Conservation (phyloP, 345 rosid genomes). For the Dipteronia dyeriana region DNA sequence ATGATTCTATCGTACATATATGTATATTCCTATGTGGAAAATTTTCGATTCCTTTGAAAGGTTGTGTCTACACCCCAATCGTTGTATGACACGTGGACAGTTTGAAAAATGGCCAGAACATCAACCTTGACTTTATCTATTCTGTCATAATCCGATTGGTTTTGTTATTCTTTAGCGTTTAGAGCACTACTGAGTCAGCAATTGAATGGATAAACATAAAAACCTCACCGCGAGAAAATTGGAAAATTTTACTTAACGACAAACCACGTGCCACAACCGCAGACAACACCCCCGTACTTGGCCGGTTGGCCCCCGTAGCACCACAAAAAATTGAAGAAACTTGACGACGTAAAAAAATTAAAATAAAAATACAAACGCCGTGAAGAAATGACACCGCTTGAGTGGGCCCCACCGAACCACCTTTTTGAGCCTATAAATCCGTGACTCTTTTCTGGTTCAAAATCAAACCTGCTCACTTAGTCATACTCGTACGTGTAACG, state of each 20-base stretch:
- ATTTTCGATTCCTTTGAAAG: no score
- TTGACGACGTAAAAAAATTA: neutral
- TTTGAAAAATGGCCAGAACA: no score
- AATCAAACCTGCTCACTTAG: no score
- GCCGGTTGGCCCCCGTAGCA: no score
- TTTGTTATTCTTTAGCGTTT: no score
- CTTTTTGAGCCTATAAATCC: slow-evolving; percentile 34
- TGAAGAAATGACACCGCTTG: slow-evolving; percentile 14
- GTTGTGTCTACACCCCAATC: no score
- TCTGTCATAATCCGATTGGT: no score
- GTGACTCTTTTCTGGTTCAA: slow-evolving; percentile 16
- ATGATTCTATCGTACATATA: no score
- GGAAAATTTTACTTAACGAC: neutral
- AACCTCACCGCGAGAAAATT: neutral
- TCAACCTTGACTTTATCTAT: no score
- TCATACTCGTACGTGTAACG: neutral
- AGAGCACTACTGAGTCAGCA: slow-evolving; percentile 21
- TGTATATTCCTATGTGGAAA: no score
- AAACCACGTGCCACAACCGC: slow-evolving; percentile 3
- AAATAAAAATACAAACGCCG: neutral
- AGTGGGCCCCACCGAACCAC: neutral
- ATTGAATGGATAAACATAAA: slow-evolving; percentile 30
- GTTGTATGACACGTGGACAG: no score
- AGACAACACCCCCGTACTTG: neutral
- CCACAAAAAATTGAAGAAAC: neutral